Percentiles rank a stretch among this genome's conserved stretches.
Conservation (phyloP, 2,329 filamentous ascomycete species). For the Alternaria infectoria region DNA sequence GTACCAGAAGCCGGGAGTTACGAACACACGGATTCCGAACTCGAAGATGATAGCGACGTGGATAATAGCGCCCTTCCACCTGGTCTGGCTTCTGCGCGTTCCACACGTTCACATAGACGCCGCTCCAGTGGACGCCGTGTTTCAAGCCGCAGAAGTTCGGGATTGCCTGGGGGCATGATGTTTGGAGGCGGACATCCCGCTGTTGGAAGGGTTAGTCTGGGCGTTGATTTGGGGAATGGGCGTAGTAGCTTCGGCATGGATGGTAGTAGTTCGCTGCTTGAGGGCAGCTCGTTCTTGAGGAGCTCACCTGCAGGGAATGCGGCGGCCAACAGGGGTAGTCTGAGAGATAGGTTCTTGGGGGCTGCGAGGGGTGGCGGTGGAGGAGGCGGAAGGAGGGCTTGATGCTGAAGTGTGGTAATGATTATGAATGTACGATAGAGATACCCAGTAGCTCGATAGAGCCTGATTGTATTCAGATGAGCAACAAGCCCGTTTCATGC, state of each 20-base stretch:
- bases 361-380: conserved; percentile 22
- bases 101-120: conserved; percentile 26
- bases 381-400: conserved; percentile 20
- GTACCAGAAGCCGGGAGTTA: conserved; percentile 61
- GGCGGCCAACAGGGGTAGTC: conserved; percentile 32
- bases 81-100: conserved; percentile 28
- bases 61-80: conserved; percentile 22
- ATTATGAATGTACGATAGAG: conserved; percentile 1
- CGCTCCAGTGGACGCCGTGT: conserved; percentile 28
- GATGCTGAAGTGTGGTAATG: background rate
- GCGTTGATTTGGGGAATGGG: conserved; percentile 28
- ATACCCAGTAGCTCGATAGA: conserved; percentile 4
- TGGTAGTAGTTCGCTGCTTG: conserved; percentile 45
- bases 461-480: background rate
- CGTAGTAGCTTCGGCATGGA: conserved; percentile 43
- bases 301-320: conserved; percentile 39
- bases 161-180: conserved; percentile 15
- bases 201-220: conserved; percentile 21
- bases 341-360: conserved; percentile 39
- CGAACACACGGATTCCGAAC: conserved; percentile 61
- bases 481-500: background rate
- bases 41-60: conserved; percentile 49
- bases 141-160: conserved; percentile 28
- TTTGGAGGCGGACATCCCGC: conserved; percentile 4
- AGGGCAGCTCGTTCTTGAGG: conserved; percentile 45